phyloP scores from a whole-genome alignment of 164 flowering plant genomes.

The Amborella trichopoda region DNA sequence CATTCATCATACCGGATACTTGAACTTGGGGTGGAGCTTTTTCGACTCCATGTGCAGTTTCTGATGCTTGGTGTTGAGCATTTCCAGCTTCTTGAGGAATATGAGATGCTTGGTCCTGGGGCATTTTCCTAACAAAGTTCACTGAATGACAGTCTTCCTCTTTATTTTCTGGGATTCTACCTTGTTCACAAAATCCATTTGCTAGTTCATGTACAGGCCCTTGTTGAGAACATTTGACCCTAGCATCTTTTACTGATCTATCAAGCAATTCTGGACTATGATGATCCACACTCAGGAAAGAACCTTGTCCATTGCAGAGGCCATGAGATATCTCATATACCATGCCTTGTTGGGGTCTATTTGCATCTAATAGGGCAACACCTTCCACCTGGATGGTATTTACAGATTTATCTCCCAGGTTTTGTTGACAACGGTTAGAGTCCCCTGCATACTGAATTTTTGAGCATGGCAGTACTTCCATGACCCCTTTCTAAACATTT shows the following conservation, averaged over 20 bases:
- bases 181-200: conserved; percentile 15
- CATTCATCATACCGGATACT: conserved; percentile 14
- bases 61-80: conserved; percentile 16
- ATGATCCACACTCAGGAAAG: neutral
- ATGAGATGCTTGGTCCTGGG: neutral
- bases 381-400: conserved; percentile 1
- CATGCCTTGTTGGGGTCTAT: neutral
- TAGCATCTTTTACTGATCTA: neutral
- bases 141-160: too few species aligned
- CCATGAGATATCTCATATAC: conserved; percentile 2
- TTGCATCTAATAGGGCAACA: neutral
- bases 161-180: too few species aligned
- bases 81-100: neutral
- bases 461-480: conserved; percentile 57
- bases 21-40: conserved; percentile 10
- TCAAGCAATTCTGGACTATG: neutral
- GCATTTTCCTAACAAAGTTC: too few species aligned
- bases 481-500: conserved; percentile 13
- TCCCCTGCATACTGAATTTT: conserved; percentile 41
- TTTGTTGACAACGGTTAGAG: conserved; percentile 30
- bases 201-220: too few species aligned
- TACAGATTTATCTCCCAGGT: conserved; percentile 13
- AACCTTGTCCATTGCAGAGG: neutral
- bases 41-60: conserved; percentile 9
- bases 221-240: neutral